Conservation (phyloP, 1,284 basidiomycete species). For the Moesziomyces parantarcticus region DNA sequence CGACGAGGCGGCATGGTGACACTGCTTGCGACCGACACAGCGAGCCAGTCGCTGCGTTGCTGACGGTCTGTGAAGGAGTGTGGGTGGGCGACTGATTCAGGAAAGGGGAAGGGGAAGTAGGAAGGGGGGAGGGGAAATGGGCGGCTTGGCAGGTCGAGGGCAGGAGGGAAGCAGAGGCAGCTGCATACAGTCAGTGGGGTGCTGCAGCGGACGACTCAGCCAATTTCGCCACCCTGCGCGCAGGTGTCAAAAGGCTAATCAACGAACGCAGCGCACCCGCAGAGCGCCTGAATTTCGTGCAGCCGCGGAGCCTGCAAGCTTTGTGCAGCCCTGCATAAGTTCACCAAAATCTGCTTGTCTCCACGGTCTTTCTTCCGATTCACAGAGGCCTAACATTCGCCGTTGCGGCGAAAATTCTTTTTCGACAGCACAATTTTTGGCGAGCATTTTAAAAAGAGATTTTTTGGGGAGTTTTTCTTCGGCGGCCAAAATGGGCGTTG, state of each 20-base stretch:
- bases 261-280: not conserved
- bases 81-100: not conserved
- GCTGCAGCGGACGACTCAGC: slow-evolving; percentile 13
- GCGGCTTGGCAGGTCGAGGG: not conserved
- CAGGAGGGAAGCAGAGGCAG: not conserved
- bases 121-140: not conserved
- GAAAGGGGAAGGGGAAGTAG: not conserved
- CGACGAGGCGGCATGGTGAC: slow-evolving; percentile 38
- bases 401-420: not conserved
- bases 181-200: not conserved
- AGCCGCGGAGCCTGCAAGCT: slow-evolving; percentile 17
- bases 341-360: not conserved
- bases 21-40: not conserved
- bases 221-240: slow-evolving; percentile 18
- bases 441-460: not conserved
- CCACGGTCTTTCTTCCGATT: not conserved
- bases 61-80: not conserved
- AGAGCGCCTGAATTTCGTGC: not conserved
- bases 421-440: not conserved
- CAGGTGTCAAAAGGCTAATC: slow-evolving; percentile 11
- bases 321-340: slow-evolving; percentile 18
- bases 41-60: slow-evolving; percentile 6
- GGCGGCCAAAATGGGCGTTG: not conserved
- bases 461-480: not conserved
- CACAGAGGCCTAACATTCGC: not conserved